These are phyloP conservation scores for Mycena chlorophos DNA, from an alignment of 768 basidiomycete genomes.

Conservation along the genomic window DNA sequence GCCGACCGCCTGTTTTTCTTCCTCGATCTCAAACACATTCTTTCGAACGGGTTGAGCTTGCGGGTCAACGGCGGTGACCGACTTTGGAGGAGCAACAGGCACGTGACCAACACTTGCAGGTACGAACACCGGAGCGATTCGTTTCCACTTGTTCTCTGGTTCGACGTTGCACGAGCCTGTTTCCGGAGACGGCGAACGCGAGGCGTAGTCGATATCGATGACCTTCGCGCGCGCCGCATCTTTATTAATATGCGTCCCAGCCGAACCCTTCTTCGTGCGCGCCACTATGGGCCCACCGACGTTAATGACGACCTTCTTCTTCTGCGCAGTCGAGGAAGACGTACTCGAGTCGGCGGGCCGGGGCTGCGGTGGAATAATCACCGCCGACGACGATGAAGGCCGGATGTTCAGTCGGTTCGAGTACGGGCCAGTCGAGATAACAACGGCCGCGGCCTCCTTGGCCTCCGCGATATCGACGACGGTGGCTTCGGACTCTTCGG, in stretches of 20 bases:
- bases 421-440: conserved; percentile 42
- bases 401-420: conserved; percentile 58
- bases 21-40: too few relatives aligned
- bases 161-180: conserved; percentile 12
- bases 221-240: conserved; percentile 21
- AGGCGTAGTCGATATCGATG: conserved; percentile 27
- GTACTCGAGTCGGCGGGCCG: background rate
- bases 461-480: conserved; percentile 22
- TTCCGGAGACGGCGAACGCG: conserved; percentile 24
- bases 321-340: background rate
- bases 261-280: background rate
- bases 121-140: conserved; percentile 17
- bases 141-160: conserved; percentile 34
- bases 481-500: conserved; percentile 30
- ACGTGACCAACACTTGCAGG: background rate
- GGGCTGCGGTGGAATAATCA: background rate
- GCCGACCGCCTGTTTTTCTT: too few relatives aligned
- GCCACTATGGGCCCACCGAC: background rate
- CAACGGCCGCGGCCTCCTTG: conserved; percentile 38
- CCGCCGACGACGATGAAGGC: conserved; percentile 2
- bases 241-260: conserved; percentile 5
- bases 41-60: background rate
- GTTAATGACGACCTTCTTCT: background rate
- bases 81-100: conserved; percentile 14
- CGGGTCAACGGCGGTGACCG: conserved; percentile 5